A percentile compares a stretch with the other conserved stretches of the same genome.
Conservation (phyloP, 2,329 filamentous ascomycete species). For the Cercospora brassicicola region DNA sequence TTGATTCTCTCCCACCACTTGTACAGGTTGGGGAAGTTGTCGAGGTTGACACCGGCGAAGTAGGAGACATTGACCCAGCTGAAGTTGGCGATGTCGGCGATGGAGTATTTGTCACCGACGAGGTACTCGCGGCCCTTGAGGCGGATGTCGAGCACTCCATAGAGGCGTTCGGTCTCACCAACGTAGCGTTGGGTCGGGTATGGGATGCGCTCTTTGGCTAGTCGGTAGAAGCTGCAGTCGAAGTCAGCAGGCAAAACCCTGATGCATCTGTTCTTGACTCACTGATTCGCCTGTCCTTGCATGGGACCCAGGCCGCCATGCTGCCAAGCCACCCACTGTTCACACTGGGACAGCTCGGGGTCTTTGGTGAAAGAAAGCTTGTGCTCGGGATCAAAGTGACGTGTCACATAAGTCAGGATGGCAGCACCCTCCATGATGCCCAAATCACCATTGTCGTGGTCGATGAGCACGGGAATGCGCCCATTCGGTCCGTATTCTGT, state of each 20-base stretch:
- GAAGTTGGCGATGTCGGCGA: constrained; percentile 50
- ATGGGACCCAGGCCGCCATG: constrained; percentile 39
- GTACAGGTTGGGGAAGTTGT: constrained; percentile 46
- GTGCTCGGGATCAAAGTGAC: constrained; percentile 50
- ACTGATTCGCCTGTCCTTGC: constrained; percentile 44
- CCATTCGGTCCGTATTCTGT: constrained; percentile 64
- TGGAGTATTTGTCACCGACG: constrained; percentile 49
- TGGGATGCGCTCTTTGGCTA: constrained; percentile 47
- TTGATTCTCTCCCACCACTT: constrained; percentile 48
- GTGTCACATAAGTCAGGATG: constrained; percentile 48
- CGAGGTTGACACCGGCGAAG: constrained; percentile 46
- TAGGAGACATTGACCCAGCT: constrained; percentile 47
- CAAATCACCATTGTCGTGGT: constrained; percentile 63
- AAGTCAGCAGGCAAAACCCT: neutral
- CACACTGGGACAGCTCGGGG: constrained; percentile 49
- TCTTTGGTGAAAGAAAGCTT: constrained; percentile 50
- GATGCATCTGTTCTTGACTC: neutral
- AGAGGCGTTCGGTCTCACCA: constrained; percentile 50
- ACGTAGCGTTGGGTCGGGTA: constrained; percentile 50
- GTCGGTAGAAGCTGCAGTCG: constrained; percentile 40
- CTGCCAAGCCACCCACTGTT: constrained; percentile 64
- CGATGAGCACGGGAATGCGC: constrained; percentile 64
- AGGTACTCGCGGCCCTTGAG: constrained; percentile 46
- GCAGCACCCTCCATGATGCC: constrained; percentile 51
- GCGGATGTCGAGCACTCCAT: constrained; percentile 47